Percentiles rank a stretch among this genome's conserved stretches.
phyloP scores from a whole-genome alignment of 345 rosid species.

The Melastoma malabathricum region DNA sequence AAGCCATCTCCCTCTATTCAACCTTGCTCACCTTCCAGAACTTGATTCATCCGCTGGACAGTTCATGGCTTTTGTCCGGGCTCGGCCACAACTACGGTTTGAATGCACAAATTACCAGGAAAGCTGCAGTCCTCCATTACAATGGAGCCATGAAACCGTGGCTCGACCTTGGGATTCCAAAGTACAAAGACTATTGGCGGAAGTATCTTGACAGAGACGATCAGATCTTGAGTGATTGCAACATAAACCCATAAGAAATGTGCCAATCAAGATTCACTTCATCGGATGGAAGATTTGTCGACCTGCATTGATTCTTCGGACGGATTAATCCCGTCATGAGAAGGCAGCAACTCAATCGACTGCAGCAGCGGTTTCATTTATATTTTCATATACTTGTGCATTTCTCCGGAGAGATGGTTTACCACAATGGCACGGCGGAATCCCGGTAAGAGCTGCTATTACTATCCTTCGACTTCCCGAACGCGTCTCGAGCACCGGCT shows the following conservation, averaged over 20 bases:
- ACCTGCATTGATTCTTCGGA: too few species aligned
- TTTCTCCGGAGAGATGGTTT: too few species aligned
- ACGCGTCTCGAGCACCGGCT: too few species aligned
- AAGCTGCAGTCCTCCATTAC: conserved; percentile 8
- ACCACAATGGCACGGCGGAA: too few species aligned
- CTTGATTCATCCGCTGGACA: conserved; percentile 3
- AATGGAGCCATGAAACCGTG: conserved; percentile 12
- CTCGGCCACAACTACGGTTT: conserved; percentile 9
- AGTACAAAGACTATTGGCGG: conserved; percentile 6
- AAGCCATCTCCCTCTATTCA: not conserved
- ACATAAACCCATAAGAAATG: conserved; percentile 8
- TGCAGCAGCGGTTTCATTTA: too few species aligned
- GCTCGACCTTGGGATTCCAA: conserved; percentile 9
- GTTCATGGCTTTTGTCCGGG: conserved; percentile 8
- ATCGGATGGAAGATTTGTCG: too few species aligned
- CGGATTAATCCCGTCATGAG: too few species aligned
- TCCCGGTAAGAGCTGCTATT: too few species aligned
- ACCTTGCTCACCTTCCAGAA: conserved; percentile 7
- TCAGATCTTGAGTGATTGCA: conserved; percentile 8
- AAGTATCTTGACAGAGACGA: conserved; percentile 5
- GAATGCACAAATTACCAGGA: not conserved
- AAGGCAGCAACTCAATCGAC: too few species aligned
- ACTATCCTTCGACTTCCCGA: too few species aligned
- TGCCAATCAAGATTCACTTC: too few species aligned
- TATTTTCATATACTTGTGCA: too few species aligned